phyloP scores from a whole-genome alignment of 116 monocot species.

The Cymodocea nodosa region DNA sequence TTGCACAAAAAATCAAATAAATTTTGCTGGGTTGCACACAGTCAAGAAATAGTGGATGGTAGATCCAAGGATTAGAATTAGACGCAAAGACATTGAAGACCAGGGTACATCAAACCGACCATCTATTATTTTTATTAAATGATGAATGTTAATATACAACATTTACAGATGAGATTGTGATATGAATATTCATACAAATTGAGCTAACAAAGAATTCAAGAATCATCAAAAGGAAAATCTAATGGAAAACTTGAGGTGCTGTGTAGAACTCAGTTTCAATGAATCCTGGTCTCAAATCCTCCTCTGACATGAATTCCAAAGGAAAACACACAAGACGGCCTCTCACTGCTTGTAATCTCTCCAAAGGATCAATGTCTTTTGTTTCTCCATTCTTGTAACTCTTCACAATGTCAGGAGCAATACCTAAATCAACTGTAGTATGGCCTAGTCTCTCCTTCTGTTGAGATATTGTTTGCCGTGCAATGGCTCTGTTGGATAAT shows the following conservation, averaged over 20 bases:
- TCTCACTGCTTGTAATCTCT: slow-evolving; percentile 50
- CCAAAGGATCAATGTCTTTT: slow-evolving; percentile 33
- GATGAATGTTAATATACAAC: too few relatives aligned
- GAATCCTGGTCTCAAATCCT: slow-evolving; percentile 79
- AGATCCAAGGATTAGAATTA: too few relatives aligned
- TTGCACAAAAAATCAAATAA: too few relatives aligned
- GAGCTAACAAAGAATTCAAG: neutral
- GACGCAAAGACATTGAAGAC: too few relatives aligned
- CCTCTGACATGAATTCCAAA: slow-evolving; percentile 77
- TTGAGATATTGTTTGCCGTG: slow-evolving; percentile 48
- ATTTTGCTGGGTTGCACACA: too few relatives aligned
- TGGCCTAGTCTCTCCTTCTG: slow-evolving; percentile 83
- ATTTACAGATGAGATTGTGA: too few relatives aligned
- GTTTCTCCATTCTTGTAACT: slow-evolving; percentile 41
- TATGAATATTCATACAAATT: too few relatives aligned
- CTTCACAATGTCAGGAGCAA: slow-evolving; percentile 54
- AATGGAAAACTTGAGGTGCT: slow-evolving; percentile 81
- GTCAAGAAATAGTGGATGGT: too few relatives aligned
- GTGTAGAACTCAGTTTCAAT: slow-evolving; percentile 83
- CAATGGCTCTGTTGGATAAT: slow-evolving; percentile 32
- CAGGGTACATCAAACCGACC: too few relatives aligned
- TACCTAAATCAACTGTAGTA: slow-evolving; percentile 80
- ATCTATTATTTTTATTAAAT: too few relatives aligned
- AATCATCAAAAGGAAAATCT: slow-evolving; percentile 4
- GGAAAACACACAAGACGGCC: slow-evolving; percentile 93